Conservation (phyloP, 345 rosid genomes). For the Conringia planisiliqua region DNA sequence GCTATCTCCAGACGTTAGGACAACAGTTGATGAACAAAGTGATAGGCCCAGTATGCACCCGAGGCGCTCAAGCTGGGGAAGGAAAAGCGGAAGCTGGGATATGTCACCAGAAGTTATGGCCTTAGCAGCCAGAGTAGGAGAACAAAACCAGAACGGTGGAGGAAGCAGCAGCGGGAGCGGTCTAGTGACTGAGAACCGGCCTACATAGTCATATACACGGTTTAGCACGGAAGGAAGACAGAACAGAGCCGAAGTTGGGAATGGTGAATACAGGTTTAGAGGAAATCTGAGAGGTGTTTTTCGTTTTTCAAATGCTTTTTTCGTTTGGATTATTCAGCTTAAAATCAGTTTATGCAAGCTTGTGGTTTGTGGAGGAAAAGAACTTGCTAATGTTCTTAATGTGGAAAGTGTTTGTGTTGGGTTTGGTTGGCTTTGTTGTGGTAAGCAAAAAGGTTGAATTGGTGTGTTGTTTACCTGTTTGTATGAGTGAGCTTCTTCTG, state of each 20-base stretch:
- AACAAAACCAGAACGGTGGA: slow-evolving; percentile 60
- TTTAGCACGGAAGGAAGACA: slow-evolving; percentile 26
- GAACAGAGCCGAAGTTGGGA: not conserved
- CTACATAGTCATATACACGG: slow-evolving; percentile 37
- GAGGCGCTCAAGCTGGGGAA: slow-evolving; percentile 73
- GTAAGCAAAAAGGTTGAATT: slow-evolving; percentile 33
- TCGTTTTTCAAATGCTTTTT: slow-evolving; percentile 14
- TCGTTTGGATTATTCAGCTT: slow-evolving; percentile 14
- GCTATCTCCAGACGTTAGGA: slow-evolving; percentile 67
- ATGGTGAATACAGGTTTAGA: slow-evolving; percentile 33
- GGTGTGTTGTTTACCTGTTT: slow-evolving; percentile 37
- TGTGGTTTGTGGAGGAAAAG: slow-evolving; percentile 14
- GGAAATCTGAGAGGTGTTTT: not conserved
- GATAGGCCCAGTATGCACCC: slow-evolving; percentile 71
- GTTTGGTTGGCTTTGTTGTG: slow-evolving; percentile 29
- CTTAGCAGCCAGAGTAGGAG: slow-evolving; percentile 86
- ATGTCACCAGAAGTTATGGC: slow-evolving; percentile 84
- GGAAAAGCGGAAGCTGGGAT: slow-evolving; percentile 75
- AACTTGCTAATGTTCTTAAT: slow-evolving; percentile 21
- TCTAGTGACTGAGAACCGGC: slow-evolving; percentile 50
- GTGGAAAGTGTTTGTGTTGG: slow-evolving; percentile 29
- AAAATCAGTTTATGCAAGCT: slow-evolving; percentile 20
- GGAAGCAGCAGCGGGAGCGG: slow-evolving; percentile 55
- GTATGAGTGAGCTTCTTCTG: slow-evolving; percentile 41
- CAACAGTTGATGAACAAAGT: slow-evolving; percentile 55